Base-by-base conservation (phyloP, 768 basidiomycete species). In the Gyrodon lividus region DNA sequence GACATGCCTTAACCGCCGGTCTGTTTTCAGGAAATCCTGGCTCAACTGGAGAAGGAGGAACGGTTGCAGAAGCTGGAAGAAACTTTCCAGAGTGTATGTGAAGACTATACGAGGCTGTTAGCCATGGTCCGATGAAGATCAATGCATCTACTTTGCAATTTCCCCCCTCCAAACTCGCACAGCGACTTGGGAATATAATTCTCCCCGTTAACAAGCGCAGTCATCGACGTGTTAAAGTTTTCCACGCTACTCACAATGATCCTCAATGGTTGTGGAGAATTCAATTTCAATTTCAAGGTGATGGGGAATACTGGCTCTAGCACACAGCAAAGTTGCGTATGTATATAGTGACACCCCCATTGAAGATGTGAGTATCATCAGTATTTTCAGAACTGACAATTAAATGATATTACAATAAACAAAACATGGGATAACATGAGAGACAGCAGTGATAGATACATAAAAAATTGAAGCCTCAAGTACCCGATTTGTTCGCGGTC, bases 41-140 rank as follows among this genome's bases (percentile, higher is more conserved):
- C 83, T 46, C 94, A 95, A 62, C 73, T 98, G 51, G 91, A 95
- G 51, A 87, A 89, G 56, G 77, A 86, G 48, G 96, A 98, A 63
- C 79, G 93, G 23, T 77, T 91, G 48, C 84, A 90, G 52, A 96
- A 94, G 66, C 74, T 99, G 39, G 87, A 93, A 69, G 92, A 95
- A 72, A 98, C 96, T 5, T 99, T 91, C 72, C 84, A 88, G 61
- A 85, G 76, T 52, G 92, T 98, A 10, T 74, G 76, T 39, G 84
- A 91, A 39, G 93, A 94, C 66, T 99, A 99, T 60, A 73, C 76
- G 62, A 79, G 94, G 41, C 86, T 98, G 64, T 70, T 97, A 38
- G 78, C 73, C 7, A 73, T 79, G 69, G 68, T 85, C 19, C 42
- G 46, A 59, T 55, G 40, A 57, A 42, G 5, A 34, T 13, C 33